Conservation (phyloP, 805 yeast species). For the Wickerhamiella shivajii region DNA sequence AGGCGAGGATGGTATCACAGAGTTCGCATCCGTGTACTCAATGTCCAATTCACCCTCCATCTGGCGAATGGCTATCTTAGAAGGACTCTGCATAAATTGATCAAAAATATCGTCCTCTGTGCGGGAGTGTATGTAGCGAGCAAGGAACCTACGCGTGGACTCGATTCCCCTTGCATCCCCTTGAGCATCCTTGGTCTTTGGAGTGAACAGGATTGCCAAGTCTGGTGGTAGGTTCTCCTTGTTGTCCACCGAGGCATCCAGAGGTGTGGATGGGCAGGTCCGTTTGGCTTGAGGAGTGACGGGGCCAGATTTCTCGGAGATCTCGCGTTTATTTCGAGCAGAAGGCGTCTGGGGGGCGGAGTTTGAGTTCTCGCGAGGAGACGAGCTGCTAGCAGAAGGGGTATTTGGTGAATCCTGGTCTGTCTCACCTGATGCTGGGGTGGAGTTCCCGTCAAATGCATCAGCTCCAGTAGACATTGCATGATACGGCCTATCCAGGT, state of each 20-base stretch:
- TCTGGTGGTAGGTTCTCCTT: constrained; percentile 8
- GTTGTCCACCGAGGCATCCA: constrained; percentile 2
- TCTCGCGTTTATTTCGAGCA: neutral
- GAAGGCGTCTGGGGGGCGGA: neutral
- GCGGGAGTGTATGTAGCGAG: constrained; percentile 8
- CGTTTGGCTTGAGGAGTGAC: neutral
- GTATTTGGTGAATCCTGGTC: neutral
- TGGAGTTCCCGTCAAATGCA: neutral
- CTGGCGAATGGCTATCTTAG: constrained; percentile 4
- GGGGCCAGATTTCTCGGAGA: neutral
- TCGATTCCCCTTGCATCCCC: constrained; percentile 4
- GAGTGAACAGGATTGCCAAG: neutral
- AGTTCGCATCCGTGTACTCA: constrained; percentile 1
- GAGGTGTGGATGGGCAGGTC: neutral
- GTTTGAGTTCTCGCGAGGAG: neutral
- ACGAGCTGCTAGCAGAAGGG: neutral
- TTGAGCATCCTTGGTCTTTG: constrained; percentile 1
- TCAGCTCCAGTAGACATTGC: neutral
- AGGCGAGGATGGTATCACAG: constrained; percentile 2
- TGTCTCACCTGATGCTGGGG: neutral
- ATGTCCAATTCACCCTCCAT: neutral
- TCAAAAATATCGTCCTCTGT: constrained; percentile 11
- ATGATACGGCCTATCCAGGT: neutral
- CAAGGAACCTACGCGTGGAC: constrained; percentile 10
- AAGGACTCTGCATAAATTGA: constrained; percentile 9